Evolutionary conservation across 495 filamentous ascomycete genomes (phyloP), one percentile per base, ranked within the genome.

Genomic region (Rostrohypoxylon terebratum): DNA sequence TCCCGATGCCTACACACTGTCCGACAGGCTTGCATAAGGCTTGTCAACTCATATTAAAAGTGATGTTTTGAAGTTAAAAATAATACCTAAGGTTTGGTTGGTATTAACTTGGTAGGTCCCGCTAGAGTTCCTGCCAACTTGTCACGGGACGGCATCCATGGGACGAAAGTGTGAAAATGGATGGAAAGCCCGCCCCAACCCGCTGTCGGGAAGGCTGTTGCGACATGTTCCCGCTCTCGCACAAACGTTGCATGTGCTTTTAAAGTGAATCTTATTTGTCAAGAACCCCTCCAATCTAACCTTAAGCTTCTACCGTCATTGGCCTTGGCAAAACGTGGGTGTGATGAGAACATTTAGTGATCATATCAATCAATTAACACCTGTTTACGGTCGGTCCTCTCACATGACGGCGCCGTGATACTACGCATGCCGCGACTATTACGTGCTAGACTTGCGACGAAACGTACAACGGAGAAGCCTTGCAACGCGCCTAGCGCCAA

Each of bases 221-320:
- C 64, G 59, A 59, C 60, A 68, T 63, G 64, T 63, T 72, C 69
- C 69, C 63, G 69, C 51, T 61, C 47, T 54, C 36, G 18, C 69
- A 58, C 48, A 68, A 44, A 28, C 40, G 21, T 28, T 60, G 47
- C 54, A 69, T 59, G 55, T 18, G 55, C 9, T 42, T 50, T 21
- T 23, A 25, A 11, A 25, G 47, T 20, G 13, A 11, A 50, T 33
- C 11, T 6, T 40, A 60, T 60, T 57, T 48, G 31, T 42, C 45
- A 28, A 42, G 38, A 69, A 69, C 67, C 18, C 54, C n/a, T n/a
- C 54, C 54, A 59, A 69, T 42, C 62, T 44, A 70, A 21, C 20
- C 28, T 48, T 16, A 18, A 28, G 21, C 20, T 48, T 48, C 28
- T 28, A 28, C 18, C 31, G 5, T 44, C 36, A 59, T 66, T 38